Conservation (phyloP, 2,329 filamentous ascomycete species). For the Teratosphaeriaceae sp. region DNA sequence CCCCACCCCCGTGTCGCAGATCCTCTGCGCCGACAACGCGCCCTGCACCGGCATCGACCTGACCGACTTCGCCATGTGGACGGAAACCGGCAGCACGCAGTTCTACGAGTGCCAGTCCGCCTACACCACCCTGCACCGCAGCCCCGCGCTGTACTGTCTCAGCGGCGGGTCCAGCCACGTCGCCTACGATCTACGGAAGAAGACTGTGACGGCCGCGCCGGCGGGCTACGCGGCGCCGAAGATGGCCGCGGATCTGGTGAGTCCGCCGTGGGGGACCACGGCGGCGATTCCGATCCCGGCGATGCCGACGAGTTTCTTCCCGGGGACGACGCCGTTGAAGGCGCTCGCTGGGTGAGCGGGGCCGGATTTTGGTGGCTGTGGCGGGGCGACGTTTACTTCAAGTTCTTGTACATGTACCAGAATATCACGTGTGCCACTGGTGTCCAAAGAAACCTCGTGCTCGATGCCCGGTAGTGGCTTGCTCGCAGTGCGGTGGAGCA, state of each 20-base stretch:
- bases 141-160: slow-evolving; percentile 38
- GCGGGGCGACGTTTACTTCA: too few relatives aligned
- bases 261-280: slow-evolving; percentile 25
- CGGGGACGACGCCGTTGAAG: slow-evolving; percentile 29
- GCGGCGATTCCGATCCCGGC: slow-evolving; percentile 37
- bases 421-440: too few relatives aligned
- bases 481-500: too few relatives aligned
- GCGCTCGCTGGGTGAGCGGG: slow-evolving; percentile 4
- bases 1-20: too few relatives aligned
- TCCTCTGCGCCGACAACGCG: slow-evolving; percentile 44
- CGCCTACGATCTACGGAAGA: slow-evolving; percentile 29
- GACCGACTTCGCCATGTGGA: slow-evolving; percentile 48
- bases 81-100: slow-evolving; percentile 36
- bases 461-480: too few relatives aligned
- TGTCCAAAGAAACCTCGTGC: too few relatives aligned
- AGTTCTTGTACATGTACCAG: too few relatives aligned
- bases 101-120: slow-evolving; percentile 44
- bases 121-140: slow-evolving; percentile 26
- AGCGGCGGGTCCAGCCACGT: slow-evolving; percentile 23
- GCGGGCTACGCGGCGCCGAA: slow-evolving; percentile 32
- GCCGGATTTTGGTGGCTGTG: too few relatives aligned
- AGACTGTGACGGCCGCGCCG: slow-evolving; percentile 31
- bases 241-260: slow-evolving; percentile 30
- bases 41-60: slow-evolving; percentile 50
- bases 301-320: slow-evolving; percentile 36